phyloP scores from a whole-genome alignment of 1,139 yeast genomes.

The Candida freyschussii region DNA sequence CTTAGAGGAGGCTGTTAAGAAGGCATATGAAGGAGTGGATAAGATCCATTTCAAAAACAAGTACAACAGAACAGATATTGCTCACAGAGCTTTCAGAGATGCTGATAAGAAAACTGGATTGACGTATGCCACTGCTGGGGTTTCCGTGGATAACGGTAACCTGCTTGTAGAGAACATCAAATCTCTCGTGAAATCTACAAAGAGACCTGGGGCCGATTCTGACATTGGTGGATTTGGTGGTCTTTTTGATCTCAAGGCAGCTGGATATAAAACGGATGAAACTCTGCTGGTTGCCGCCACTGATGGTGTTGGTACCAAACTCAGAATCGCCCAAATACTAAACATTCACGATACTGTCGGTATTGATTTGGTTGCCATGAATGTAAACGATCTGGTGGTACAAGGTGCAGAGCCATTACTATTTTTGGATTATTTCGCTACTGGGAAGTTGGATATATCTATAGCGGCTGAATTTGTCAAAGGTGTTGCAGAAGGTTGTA shows the following conservation, averaged over 20 bases:
- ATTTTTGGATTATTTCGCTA: slow-evolving; percentile 94
- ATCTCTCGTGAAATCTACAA: slow-evolving; percentile 87
- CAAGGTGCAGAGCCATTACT: slow-evolving; percentile 98
- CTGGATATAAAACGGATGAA: slow-evolving; percentile 70
- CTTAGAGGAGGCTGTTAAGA: slow-evolving; percentile 74
- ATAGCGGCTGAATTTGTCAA: slow-evolving; percentile 85
- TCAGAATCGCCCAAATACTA: slow-evolving; percentile 89
- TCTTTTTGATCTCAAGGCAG: slow-evolving; percentile 79
- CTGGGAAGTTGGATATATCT: slow-evolving; percentile 81
- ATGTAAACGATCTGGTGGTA: slow-evolving; percentile 93
- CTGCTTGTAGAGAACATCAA: slow-evolving; percentile 85
- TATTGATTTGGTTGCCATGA: slow-evolving; percentile 98
- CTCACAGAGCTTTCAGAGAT: slow-evolving; percentile 87
- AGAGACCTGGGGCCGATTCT: slow-evolving; percentile 94
- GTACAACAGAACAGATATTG: slow-evolving; percentile 89
- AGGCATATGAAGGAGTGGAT: slow-evolving; percentile 82
- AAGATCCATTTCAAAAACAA: slow-evolving; percentile 66
- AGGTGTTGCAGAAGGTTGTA: slow-evolving; percentile 97
- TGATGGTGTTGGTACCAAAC: slow-evolving; percentile 98
- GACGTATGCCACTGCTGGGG: slow-evolving; percentile 66
- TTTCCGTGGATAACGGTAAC: slow-evolving; percentile 94
- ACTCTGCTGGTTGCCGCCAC: slow-evolving; percentile 94
- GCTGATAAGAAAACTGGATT: slow-evolving; percentile 29
- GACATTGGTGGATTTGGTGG: slow-evolving; percentile 99
- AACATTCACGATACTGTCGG: slow-evolving; percentile 94